Conservation (phyloP, 345 rosid genomes). For the Linum tenue region DNA sequence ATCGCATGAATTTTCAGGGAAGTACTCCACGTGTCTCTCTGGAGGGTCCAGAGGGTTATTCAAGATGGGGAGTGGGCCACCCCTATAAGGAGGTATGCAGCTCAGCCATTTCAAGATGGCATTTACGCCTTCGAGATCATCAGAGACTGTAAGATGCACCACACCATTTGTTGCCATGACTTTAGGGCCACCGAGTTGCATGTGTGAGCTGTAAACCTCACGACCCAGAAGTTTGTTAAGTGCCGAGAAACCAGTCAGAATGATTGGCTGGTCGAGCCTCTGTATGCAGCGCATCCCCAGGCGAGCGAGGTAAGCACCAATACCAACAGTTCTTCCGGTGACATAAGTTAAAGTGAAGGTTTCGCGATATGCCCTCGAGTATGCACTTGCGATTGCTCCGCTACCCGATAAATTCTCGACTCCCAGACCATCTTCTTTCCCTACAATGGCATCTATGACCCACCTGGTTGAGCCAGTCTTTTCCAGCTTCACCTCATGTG, state of each 20-base stretch:
- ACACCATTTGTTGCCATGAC: conserved; percentile 99
- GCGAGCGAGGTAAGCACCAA: conserved; percentile 97
- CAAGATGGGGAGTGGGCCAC: conserved; percentile 72
- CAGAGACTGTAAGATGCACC: conserved; percentile 91
- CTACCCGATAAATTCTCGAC: conserved; percentile 95
- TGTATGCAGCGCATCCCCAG: conserved; percentile 99
- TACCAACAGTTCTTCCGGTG: conserved; percentile 93
- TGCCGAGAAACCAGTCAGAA: conserved; percentile 95
- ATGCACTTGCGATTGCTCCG: conserved; percentile 97
- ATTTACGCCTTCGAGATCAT: conserved; percentile 91
- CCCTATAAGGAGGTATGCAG: conserved; percentile 67
- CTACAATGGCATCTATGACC: conserved; percentile 89
- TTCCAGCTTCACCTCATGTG: conserved; percentile 70
- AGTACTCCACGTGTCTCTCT: conserved; percentile 78
- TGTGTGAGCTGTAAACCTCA: conserved; percentile 98
- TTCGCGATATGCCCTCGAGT: conserved; percentile 93
- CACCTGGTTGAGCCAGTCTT: conserved; percentile 67
- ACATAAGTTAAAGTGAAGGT: conserved; percentile 92
- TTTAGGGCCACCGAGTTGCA: conserved; percentile 99
- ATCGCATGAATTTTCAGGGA: conserved; percentile 86
- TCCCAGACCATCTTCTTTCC: conserved; percentile 94
- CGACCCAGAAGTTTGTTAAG: conserved; percentile 97
- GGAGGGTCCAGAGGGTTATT: conserved; percentile 54
- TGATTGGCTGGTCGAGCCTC: conserved; percentile 97
- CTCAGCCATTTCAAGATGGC: conserved; percentile 95